Evolutionary conservation across 2,329 filamentous ascomycete genomes (phyloP), one percentile per base, ranked within the genome.

Genomic region (Xylaria sp.): DNA sequence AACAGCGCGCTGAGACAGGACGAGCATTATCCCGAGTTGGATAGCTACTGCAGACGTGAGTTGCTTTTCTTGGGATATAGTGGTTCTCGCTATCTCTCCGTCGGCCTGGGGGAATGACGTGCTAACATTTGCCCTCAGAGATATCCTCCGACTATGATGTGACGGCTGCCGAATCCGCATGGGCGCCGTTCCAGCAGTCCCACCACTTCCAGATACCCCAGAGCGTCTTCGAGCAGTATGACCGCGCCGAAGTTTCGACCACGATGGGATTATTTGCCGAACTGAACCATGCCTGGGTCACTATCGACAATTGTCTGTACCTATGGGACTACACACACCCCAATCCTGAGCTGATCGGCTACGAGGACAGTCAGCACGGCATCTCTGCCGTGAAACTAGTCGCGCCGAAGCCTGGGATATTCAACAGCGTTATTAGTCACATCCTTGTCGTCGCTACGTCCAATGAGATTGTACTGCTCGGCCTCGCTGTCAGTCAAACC

Each of bases 261-360:
- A 86, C 87, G 72, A 96, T 99, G 90, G 96, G 96, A 9, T 81
- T 99, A 33, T 98, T 99, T 76, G 91, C 95, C 17, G 91, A 96
- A 77, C 85, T 99, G 72, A 93, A 94, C 72, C 93, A 98, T 77
- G 95, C 94, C 29, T 99, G 93, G 91, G 91, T 97, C 57, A 87
- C 91, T 23, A 95, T 99, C 74, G 95, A 99, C 79, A 97, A 96
- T 78, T 91, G 92, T 64, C 83, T 99, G 44, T 99, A 97, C 74
- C 83, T 99, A 15, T 99, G 96, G 96, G 94, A 99, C 77, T 99
- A 97, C 76, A 97, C 93, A 6, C 86, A 92, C 74, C 88, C 91
- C n/a, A 92, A 94, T 68, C 92, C 94, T 4, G 91, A 97, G 74
- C 83, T 97, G 41, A 90, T 97, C 67, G 94, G 94, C 17, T 97